phyloP scores from a whole-genome alignment of 1,139 yeast species.

The Nematodospora anomalae region DNA sequence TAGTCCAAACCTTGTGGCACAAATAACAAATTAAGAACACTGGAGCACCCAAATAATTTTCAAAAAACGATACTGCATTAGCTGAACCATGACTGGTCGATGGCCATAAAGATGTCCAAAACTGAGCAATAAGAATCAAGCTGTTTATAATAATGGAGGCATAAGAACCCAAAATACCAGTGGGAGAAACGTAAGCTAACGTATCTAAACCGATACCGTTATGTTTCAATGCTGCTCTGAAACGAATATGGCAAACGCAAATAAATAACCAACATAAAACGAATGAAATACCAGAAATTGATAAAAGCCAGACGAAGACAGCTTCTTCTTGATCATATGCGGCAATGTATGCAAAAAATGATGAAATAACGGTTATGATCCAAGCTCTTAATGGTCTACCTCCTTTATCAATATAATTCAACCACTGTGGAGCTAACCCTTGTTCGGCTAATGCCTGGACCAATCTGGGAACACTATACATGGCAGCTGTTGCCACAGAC shows the following conservation, averaged over 20 bases:
- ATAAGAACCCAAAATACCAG: conserved; percentile 27
- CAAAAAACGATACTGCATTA: conserved; percentile 32
- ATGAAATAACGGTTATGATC: conserved; percentile 17
- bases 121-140: conserved; percentile 31
- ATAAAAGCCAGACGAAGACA: conserved; percentile 26
- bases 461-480: conserved; percentile 36
- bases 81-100: conserved; percentile 32
- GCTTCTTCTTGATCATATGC: conserved; percentile 21
- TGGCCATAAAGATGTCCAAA: conserved; percentile 44
- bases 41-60: conserved; percentile 34
- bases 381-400: conserved; percentile 37
- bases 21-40: conserved; percentile 31
- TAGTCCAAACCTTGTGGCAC: conserved; percentile 31
- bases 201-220: conserved; percentile 31
- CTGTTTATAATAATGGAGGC: conserved; percentile 21
- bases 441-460: conserved; percentile 37
- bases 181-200: conserved; percentile 29
- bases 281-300: conserved; percentile 27
- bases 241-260: conserved; percentile 33
- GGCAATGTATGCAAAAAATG: conserved; percentile 27
- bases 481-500: conserved; percentile 38
- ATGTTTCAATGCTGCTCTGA: conserved; percentile 29
- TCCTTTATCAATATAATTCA: conserved; percentile 31
- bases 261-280: conserved; percentile 32
- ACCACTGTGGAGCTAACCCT: conserved; percentile 32